Evolutionary conservation across 2,329 filamentous ascomycete species (phyloP).

Genomic region (Monosporascus sp.): DNA sequence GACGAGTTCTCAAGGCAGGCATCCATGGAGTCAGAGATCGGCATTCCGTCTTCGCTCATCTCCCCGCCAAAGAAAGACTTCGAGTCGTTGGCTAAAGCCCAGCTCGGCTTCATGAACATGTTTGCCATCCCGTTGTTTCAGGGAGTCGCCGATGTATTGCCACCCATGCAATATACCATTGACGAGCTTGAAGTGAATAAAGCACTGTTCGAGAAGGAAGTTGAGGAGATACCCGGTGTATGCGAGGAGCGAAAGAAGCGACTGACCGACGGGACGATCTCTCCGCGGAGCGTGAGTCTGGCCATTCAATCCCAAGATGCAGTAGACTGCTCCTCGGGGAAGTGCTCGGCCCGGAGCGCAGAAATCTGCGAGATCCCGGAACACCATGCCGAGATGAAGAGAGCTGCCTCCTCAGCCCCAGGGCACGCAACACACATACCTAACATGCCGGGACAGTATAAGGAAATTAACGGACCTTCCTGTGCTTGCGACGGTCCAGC

Average conservation of each 20-base stretch:
- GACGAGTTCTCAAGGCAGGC: constrained; percentile 93
- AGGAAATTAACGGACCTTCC: constrained; percentile 38
- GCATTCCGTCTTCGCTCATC: constrained; percentile 83
- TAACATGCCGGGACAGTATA: constrained; percentile 29
- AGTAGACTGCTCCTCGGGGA: constrained; percentile 12
- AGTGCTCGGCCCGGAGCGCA: constrained; percentile 1
- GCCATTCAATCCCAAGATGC: constrained; percentile 21
- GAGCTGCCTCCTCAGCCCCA: constrained; percentile 16
- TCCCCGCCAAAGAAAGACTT: constrained; percentile 79
- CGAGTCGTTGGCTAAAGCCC: constrained; percentile 76
- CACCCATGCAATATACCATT: constrained; percentile 77
- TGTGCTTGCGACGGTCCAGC: constrained; percentile 41
- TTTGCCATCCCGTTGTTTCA: constrained; percentile 92
- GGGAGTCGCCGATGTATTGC: constrained; percentile 79
- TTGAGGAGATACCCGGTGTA: constrained; percentile 56
- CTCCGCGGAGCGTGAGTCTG: constrained; percentile 40
- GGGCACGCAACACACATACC: constrained; percentile 26
- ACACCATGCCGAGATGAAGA: constrained; percentile 22
- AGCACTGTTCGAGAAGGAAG: constrained; percentile 62
- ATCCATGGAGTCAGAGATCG: constrained; percentile 81
- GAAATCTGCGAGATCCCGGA: constrained; percentile 11
- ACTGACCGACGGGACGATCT: constrained; percentile 37
- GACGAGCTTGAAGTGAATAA: constrained; percentile 77
- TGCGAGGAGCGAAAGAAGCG: constrained; percentile 32
- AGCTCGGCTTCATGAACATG: constrained; percentile 94